A percentile compares a stretch with the other conserved stretches of the same genome.
These are phyloP conservation scores for Acanthamoeba royreba DNA, from an alignment of 208 protist species.

Conservation along the genomic window DNA sequence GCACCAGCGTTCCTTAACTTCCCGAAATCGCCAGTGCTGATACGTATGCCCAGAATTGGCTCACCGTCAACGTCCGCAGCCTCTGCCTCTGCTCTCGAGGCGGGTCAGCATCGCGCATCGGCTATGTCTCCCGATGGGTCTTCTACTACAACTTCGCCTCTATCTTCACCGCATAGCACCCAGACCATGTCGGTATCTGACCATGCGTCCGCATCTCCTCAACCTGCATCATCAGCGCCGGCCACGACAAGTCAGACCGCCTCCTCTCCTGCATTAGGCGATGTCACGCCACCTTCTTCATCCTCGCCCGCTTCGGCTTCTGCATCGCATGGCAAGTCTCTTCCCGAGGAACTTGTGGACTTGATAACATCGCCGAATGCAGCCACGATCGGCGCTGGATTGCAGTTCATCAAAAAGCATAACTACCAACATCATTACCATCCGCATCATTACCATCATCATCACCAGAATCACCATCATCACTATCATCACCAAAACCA, in stretches of 20 bases:
- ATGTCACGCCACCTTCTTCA: no score
- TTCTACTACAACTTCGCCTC: not conserved
- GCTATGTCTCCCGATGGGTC: not conserved
- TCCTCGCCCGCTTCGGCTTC: not conserved
- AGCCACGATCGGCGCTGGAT: not conserved
- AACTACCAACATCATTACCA: slow-evolving; percentile 13
- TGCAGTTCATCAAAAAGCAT: slow-evolving; percentile 46
- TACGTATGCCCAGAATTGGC: not conserved
- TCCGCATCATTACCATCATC: not conserved
- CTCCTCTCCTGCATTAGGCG: no score
- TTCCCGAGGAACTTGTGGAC: not conserved
- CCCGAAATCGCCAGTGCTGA: not conserved
- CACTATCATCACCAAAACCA: not conserved
- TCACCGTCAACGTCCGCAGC: not conserved
- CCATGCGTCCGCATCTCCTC: no score
- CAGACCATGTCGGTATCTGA: no score
- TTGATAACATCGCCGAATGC: not conserved
- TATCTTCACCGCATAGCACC: no score
- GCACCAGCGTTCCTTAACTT: not conserved
- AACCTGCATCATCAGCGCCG: no score
- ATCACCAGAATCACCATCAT: not conserved
- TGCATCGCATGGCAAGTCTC: not conserved
- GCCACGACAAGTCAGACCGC: no score
- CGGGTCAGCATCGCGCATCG: not conserved
- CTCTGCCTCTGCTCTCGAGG: not conserved